Evolutionary conservation across 768 basidiomycete species (phyloP).

Genomic region (Russula sp.): DNA sequence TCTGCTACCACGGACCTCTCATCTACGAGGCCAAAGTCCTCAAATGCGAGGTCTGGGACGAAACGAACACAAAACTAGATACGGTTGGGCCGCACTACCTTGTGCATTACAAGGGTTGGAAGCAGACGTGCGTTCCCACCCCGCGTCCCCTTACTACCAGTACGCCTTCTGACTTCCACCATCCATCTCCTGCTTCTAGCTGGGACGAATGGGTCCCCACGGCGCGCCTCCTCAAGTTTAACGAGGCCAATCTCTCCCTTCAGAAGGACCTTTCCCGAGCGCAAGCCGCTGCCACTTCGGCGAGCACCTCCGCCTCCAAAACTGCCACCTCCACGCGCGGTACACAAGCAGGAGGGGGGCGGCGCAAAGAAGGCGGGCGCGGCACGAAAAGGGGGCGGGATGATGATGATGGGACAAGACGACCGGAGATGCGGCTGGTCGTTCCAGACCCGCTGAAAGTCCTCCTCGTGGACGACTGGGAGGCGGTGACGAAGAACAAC

Average conservation of each 20-base stretch:
- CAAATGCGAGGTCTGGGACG: constrained; percentile 55
- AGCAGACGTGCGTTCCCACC: constrained; percentile 67
- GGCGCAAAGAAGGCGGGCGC: constrained; percentile 55
- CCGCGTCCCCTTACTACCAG: background rate
- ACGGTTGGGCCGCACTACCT: constrained; percentile 77
- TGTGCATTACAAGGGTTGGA: constrained; percentile 99
- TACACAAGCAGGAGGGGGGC: constrained; percentile 22
- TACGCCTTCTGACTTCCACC: background rate
- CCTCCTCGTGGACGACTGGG: constrained; percentile 95
- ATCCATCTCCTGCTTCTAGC: constrained; percentile 34
- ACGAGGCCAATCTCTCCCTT: constrained; percentile 68
- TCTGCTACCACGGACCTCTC: constrained; percentile 93
- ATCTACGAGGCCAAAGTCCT: constrained; percentile 96
- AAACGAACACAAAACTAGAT: constrained; percentile 53
- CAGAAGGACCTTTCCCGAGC: constrained; percentile 63
- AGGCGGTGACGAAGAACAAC: constrained; percentile 89
- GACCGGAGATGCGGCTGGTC: constrained; percentile 84
- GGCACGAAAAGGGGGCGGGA: constrained; percentile 71
- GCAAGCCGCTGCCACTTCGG: constrained; percentile 36
- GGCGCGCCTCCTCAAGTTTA: constrained; percentile 73
- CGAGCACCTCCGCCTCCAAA: constrained; percentile 33
- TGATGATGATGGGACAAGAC: constrained; percentile 73
- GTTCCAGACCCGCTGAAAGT: constrained; percentile 89
- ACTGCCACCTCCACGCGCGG: constrained; percentile 26
- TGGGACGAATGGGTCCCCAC: constrained; percentile 98